phyloP scores from a whole-genome alignment of 345 rosid species.

The Balakata baccata region DNA sequence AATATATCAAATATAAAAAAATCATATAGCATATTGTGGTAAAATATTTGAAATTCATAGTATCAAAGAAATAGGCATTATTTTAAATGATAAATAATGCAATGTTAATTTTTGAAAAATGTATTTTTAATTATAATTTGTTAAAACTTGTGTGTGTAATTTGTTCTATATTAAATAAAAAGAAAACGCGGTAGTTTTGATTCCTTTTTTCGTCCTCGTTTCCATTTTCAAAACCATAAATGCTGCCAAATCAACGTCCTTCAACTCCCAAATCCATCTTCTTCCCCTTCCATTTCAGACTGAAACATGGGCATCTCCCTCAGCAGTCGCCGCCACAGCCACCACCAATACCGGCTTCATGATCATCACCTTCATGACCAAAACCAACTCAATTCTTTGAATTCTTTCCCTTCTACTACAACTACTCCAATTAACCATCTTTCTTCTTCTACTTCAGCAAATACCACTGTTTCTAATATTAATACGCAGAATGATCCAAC shows the following conservation, averaged over 20 bases:
- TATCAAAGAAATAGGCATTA: too few species aligned
- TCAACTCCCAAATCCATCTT: background rate
- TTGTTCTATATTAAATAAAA: too few species aligned
- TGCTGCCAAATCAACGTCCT: background rate
- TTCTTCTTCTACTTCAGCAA: background rate
- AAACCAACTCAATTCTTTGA: background rate
- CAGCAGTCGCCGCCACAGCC: background rate
- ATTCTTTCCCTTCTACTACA: conserved; percentile 3
- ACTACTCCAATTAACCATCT: background rate
- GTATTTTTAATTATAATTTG: too few species aligned
- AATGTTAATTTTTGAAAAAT: too few species aligned
- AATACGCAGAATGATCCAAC: background rate
- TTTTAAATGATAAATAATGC: too few species aligned
- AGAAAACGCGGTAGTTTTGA: too few species aligned
- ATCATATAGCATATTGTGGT: too few species aligned
- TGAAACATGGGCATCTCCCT: conserved; percentile 7
- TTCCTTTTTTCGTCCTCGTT: too few species aligned
- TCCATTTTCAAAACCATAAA: background rate
- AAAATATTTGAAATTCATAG: too few species aligned
- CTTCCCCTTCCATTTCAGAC: background rate
- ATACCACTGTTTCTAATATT: background rate
- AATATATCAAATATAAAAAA: too few species aligned
- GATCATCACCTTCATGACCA: conserved; percentile 4
- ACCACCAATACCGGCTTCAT: background rate
- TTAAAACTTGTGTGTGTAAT: too few species aligned